Conservation (phyloP, 768 basidiomycete species). For the Tephrocybe sp. region DNA sequence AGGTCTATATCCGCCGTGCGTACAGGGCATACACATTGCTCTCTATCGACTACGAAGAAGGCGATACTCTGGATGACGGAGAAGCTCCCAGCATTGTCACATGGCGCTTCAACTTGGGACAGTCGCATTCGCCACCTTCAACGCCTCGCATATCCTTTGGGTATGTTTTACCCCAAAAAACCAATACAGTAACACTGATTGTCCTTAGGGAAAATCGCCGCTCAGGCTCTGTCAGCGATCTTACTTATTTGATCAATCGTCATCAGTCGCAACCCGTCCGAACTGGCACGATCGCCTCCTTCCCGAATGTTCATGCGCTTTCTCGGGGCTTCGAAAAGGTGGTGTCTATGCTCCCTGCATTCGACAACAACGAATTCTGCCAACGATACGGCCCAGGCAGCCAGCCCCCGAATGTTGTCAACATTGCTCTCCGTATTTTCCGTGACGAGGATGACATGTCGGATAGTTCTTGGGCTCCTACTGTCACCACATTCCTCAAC, state of each 20-base stretch:
- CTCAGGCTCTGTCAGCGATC: constrained; percentile 92
- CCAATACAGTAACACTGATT: constrained; percentile 6
- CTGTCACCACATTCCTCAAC: constrained; percentile 73
- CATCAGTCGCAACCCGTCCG: constrained; percentile 89
- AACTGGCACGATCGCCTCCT: constrained; percentile 90
- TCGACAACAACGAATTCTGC: constrained; percentile 67
- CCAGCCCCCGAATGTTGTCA: constrained; percentile 91
- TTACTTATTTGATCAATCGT: constrained; percentile 88
- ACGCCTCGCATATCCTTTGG: constrained; percentile 67
- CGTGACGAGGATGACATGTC: constrained; percentile 74
- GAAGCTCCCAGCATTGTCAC: constrained; percentile 79
- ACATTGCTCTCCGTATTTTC: constrained; percentile 90
- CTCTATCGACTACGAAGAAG: constrained; percentile 94
- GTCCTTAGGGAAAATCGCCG: constrained; percentile 60
- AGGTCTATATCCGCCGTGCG: constrained; percentile 94
- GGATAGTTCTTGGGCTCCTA: constrained; percentile 76
- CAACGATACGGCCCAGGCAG: constrained; percentile 72
- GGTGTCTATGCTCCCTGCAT: constrained; percentile 70
- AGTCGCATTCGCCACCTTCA: constrained; percentile 81
- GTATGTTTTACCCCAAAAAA: constrained; percentile 29
- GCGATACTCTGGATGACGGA: constrained; percentile 80
- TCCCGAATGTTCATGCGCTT: constrained; percentile 71
- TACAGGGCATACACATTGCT: constrained; percentile 93
- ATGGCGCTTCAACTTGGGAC: constrained; percentile 96
- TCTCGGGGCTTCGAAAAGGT: constrained; percentile 75